Base-by-base conservation (phyloP, 1,284 basidiomycete species). In the Pulveroboletus sp. region DNA sequence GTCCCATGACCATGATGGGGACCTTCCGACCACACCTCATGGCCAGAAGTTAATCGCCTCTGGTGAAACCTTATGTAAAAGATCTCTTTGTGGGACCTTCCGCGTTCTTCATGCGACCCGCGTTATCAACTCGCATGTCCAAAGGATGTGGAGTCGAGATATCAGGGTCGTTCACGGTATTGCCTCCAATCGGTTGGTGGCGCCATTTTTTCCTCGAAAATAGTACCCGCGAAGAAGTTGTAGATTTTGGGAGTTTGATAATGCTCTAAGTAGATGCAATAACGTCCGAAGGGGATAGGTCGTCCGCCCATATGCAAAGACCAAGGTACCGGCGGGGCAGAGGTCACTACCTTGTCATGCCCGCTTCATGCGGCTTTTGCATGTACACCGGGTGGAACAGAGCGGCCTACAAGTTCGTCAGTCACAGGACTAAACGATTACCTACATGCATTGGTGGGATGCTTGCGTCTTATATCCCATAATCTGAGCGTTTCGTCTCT, bases 1-100 rank as follows among this genome's bases (percentile, higher is more conserved):
- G 50, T 49, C 57, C 29, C 50, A 44, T 54, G 54, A 25, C 15
- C 38, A 49, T 46, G 57, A 56, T 38, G 25, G 18, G 15, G 51
- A 17, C 28, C 44, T 29, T 52, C 65, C 56, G 43, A 54, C 40
- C 20, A n/a, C 31, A 52, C 67, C 67, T 57, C 60, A 35, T 67
- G 67, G 12, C 35, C 7, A 48, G 22, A 65, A 69, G 57, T 45
- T 64, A 51, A 67, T 58, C 63, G 5, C 22, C 11, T 20, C 42
- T 46, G 35, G 53, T 24, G 46, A 56, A 65, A 69, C 65, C 40
- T 65, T 66, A 49, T 67, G 57, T 56, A 62, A 68, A 53, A 35
- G n/a, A 24, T 25, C 11, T 28, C 24, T 25, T 18, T 31, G 9
- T 28, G 43, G 20, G 43, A 12, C 31, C 9, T 26, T 53, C 51